Percentiles rank a stretch among this genome's conserved stretches.
phyloP scores from a whole-genome alignment of 208 protist genomes.

The Leishmania braziliensis region DNA sequence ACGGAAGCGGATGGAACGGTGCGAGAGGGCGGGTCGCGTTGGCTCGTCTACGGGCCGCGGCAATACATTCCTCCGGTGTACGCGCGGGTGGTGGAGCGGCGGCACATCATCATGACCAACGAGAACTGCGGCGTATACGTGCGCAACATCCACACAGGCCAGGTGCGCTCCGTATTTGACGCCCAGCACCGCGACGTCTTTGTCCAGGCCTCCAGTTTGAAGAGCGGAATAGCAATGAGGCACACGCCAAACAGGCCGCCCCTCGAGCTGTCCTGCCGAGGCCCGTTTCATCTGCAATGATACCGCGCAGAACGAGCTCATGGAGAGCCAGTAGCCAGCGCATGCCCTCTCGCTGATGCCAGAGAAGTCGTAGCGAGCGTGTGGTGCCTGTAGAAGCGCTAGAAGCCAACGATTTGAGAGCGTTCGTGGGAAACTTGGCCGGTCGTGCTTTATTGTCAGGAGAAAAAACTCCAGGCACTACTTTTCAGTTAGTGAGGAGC shows the following conservation, averaged over 20 bases:
- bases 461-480: conserved; percentile 18
- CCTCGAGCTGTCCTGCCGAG: conserved; percentile 69
- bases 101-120: conserved; percentile 88
- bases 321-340: conserved; percentile 96
- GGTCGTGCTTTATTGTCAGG: background rate
- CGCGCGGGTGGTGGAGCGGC: conserved; percentile 91
- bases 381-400: background rate
- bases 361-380: conserved; percentile 55
- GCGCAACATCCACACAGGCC: conserved; percentile 87
- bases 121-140: conserved; percentile 97
- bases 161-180: conserved; percentile 57
- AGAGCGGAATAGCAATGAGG: conserved; percentile 93
- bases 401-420: background rate
- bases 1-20: conserved; percentile 11
- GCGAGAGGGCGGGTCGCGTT: conserved; percentile 68
- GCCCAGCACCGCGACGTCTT: conserved; percentile 93
- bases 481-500: background rate
- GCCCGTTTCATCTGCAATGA: conserved; percentile 97
- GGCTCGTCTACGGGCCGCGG: conserved; percentile 94
- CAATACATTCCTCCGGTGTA: conserved; percentile 92
- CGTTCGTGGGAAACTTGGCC: background rate
- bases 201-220: conserved; percentile 86
- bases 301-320: conserved; percentile 64
- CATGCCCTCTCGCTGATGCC: conserved; percentile 91
- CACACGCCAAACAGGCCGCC: conserved; percentile 63